phyloP scores from a whole-genome alignment of 495 filamentous ascomycete genomes.

The Trichoderma orchidacearum region DNA sequence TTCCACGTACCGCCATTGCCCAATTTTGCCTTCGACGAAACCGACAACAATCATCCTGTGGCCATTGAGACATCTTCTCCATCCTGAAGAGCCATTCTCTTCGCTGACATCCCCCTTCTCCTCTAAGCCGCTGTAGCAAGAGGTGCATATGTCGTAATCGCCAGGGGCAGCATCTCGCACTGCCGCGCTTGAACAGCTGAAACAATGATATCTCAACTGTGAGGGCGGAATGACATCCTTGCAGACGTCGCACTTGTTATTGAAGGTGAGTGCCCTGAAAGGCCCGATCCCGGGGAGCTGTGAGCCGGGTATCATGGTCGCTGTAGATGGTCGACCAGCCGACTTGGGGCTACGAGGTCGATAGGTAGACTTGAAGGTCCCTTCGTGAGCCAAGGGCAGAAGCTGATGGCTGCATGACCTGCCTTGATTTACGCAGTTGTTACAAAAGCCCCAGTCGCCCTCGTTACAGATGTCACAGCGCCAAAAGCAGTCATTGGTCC shows the following conservation, averaged over 20 bases:
- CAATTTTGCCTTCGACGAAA: constrained; percentile 48
- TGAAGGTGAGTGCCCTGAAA: constrained; percentile 47
- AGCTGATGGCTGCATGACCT: constrained; percentile 65
- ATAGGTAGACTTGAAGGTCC: background rate
- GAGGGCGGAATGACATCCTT: constrained; percentile 52
- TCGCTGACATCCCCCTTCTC: constrained; percentile 43
- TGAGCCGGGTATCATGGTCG: constrained; percentile 22
- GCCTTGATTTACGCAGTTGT: constrained; percentile 63
- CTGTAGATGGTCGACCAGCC: constrained; percentile 8
- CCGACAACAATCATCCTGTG: constrained; percentile 76
- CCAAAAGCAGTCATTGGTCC: constrained; percentile 71
- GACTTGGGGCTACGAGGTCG: background rate
- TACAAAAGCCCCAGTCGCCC: constrained; percentile 87
- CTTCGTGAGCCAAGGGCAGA: constrained; percentile 42
- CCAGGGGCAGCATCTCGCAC: constrained; percentile 43
- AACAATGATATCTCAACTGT: constrained; percentile 62
- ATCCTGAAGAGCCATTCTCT: constrained; percentile 65
- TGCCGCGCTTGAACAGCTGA: constrained; percentile 19
- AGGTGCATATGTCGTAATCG: constrained; percentile 72
- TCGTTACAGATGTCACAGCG: constrained; percentile 72
- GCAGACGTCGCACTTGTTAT: constrained; percentile 64
- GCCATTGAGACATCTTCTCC: constrained; percentile 65
- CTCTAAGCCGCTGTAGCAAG: constrained; percentile 59
- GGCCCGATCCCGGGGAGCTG: constrained; percentile 17
- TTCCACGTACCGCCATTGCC: constrained; percentile 40